These are phyloP conservation scores for Aspergillus caelatus DNA, from an alignment of 2,329 filamentous ascomycete genomes.

Conservation along the genomic window DNA sequence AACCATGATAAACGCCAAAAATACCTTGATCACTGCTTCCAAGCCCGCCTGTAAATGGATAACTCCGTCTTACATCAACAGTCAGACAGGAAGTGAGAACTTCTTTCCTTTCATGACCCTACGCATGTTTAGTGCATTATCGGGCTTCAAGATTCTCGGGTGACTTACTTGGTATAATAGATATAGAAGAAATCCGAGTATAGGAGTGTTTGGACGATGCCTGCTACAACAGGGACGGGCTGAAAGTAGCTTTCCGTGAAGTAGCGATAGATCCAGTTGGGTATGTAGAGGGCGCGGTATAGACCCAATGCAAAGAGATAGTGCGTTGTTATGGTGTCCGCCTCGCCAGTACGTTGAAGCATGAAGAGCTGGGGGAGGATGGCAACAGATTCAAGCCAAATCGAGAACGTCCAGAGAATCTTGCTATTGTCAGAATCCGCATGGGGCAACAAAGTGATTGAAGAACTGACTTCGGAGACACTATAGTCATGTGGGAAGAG, in stretches of 20 bases:
- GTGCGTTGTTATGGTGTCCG: constrained; percentile 98
- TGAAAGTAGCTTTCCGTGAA: constrained; percentile 79
- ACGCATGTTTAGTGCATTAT: constrained; percentile 8
- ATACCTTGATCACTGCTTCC: not conserved
- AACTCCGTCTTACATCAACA: not conserved
- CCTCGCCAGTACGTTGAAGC: constrained; percentile 95
- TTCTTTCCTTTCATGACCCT: constrained; percentile 81
- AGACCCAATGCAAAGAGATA: constrained; percentile 92
- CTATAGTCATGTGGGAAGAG: constrained; percentile 86
- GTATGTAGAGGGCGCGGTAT: constrained; percentile 94
- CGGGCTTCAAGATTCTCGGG: not conserved
- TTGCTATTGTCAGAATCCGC: constrained; percentile 40
- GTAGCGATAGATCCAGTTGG: constrained; percentile 97
- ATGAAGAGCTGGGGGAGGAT: constrained; percentile 98
- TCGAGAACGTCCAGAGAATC: constrained; percentile 96
- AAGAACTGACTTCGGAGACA: constrained; percentile 60
- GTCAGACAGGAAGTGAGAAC: constrained; percentile 78
- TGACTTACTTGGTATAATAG: constrained; percentile 86
- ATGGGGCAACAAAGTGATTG: constrained; percentile 14
- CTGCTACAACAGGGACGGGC: constrained; percentile 84
- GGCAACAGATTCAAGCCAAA: constrained; percentile 96
- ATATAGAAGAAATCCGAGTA: constrained; percentile 99
- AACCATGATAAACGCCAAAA: not conserved
- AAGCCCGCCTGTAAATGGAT: not conserved
- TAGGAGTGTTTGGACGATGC: constrained; percentile 87